Evolutionary conservation across 345 rosid genomes (phyloP), one percentile per base, ranked within the genome.

Genomic region (Trapa bicornis): DNA sequence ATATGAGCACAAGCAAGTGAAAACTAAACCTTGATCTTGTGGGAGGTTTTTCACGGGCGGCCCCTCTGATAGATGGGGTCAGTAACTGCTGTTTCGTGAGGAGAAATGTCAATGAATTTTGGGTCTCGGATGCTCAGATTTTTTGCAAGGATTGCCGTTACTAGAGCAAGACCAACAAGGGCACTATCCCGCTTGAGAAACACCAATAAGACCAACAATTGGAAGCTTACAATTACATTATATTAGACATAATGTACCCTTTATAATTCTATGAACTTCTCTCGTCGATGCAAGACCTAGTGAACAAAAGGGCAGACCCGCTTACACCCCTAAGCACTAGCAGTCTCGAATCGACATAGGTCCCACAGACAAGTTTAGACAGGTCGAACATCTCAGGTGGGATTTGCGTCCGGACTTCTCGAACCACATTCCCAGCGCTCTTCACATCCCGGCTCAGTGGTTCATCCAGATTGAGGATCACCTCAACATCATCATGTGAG

Each of bases 311-410:
- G 39, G 97, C 98, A 0, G 94, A 88, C 39, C 98, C 97, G 70
- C 82, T 93, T 65, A 90, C 89, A 15, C 91, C 84, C 2, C 96
- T 84, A 33, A 90, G 85, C 62, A 88, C 87, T 17, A 90, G 86
- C 67, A 88, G 77, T 74, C 97, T 83, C 5, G 88, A 74, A 67
- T 93, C 98, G 1, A 90, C 70, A 43, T 82, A 90, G 7, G 96
- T 87, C 62, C 98, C 96, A 43, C 97, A 93, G 2, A 88, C 94
- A 61, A 93, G 77, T 72, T 80, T 88, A 0, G 92, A 88, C 70
- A 88, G 54, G 74, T 90, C 95, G 50, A 93, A 93, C 86, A 93
- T 86, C 72, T 90, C 98, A 2, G 88, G 94, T 0, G 97, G 98
- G 4, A 87, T 69, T 50, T 88, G 89, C 29, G 74, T 84, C 13